Conservation (phyloP, 768 basidiomycete species). For the Lentinula edodes region DNA sequence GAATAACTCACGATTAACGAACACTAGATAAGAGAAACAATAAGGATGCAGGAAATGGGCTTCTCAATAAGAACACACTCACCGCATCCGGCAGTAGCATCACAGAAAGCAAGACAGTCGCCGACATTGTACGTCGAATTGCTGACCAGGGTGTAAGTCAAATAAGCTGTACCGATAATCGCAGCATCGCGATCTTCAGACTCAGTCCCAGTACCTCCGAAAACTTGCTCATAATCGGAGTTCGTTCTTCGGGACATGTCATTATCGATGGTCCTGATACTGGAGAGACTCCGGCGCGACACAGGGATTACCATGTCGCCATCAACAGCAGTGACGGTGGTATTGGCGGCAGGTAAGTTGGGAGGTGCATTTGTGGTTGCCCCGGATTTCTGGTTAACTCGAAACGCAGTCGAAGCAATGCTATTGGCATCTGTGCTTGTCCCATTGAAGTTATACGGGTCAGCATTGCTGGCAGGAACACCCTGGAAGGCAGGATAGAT, state of each 20-base stretch:
- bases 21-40: conserved; percentile 24
- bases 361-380: conserved; percentile 24
- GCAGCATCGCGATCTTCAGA: conserved; percentile 34
- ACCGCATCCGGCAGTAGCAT: conserved; percentile 35
- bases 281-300: neutral
- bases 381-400: conserved; percentile 36
- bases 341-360: conserved; percentile 28
- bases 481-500: conserved; percentile 3
- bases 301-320: conserved; percentile 25
- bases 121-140: conserved; percentile 41
- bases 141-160: conserved; percentile 39
- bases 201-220: conserved; percentile 30
- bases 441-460: conserved; percentile 5
- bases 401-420: conserved; percentile 27
- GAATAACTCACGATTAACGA: conserved; percentile 27
- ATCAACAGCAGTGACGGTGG: conserved; percentile 39
- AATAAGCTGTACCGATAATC: conserved; percentile 40
- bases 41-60: neutral
- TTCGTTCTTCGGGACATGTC: conserved; percentile 10
- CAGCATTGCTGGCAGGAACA: neutral
- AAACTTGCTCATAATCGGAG: conserved; percentile 29
- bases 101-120: conserved; percentile 37
- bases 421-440: conserved; percentile 25
- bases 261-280: neutral
- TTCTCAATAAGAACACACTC: conserved; percentile 11